These are phyloP conservation scores for Dimocarpus longan DNA, from an alignment of 345 rosid genomes.

Conservation along the genomic window DNA sequence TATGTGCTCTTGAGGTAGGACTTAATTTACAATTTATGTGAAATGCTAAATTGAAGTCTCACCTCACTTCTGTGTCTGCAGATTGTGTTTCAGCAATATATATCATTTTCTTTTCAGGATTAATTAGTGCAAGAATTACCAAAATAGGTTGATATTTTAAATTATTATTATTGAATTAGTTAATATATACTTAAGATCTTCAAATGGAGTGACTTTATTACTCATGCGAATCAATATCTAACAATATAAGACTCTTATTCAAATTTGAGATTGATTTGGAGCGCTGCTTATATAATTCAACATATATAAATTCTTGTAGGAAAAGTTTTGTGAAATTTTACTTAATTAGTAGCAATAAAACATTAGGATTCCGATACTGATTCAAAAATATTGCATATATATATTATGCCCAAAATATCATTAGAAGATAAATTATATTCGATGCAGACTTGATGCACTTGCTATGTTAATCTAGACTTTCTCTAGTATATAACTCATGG, in stretches of 20 bases:
- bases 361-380: neutral
- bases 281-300: neutral
- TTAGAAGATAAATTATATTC: neutral
- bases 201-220: neutral
- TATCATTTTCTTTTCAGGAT: neutral
- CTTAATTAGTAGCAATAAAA: neutral
- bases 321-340: neutral
- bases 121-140: neutral
- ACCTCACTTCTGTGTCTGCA: too few species aligned
- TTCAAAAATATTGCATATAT: too few species aligned
- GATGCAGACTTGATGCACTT: neutral
- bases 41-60: too few species aligned
- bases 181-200: neutral
- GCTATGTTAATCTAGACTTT: neutral
- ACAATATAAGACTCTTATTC: neutral
- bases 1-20: neutral
- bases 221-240: neutral
- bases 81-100: too few species aligned
- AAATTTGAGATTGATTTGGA: neutral
- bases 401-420: neutral
- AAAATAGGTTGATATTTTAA: neutral
- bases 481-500: too few species aligned
- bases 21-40: too few species aligned
- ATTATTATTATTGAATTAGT: neutral
- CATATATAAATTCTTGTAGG: neutral